phyloP scores from a whole-genome alignment of 495 filamentous ascomycete species.

The Penicillium lagena region DNA sequence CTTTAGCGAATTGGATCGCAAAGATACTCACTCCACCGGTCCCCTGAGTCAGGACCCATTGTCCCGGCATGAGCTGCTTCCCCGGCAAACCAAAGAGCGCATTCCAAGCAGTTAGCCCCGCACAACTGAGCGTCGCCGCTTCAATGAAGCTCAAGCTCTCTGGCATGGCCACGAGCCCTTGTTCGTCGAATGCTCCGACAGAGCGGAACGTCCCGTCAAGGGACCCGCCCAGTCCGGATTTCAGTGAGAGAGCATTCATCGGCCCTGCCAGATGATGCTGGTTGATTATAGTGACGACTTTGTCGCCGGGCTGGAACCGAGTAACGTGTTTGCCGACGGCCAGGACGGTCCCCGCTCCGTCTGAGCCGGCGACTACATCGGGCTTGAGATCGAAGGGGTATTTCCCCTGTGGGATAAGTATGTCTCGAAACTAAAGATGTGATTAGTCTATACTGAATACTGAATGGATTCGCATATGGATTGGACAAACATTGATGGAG shows the following conservation, averaged over 20 bases:
- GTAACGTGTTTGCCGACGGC: conserved; percentile 44
- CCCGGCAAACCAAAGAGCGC: conserved; percentile 27
- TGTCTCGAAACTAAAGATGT: conserved; percentile 5
- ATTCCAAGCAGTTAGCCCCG: conserved; percentile 29
- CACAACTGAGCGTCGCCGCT: conserved; percentile 49
- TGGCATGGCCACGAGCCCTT: conserved; percentile 51
- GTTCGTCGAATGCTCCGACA: conserved; percentile 52
- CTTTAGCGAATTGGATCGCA: conserved; percentile 33
- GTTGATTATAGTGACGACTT: conserved; percentile 58
- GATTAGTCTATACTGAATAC: too few species aligned
- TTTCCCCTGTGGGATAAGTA: conserved; percentile 4
- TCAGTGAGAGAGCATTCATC: conserved; percentile 20
- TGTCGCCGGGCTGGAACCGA: conserved; percentile 51
- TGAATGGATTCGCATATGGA: neutral
- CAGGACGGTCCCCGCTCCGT: conserved; percentile 37
- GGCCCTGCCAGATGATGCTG: conserved; percentile 51
- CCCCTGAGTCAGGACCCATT: conserved; percentile 57
- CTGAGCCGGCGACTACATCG: conserved; percentile 11
- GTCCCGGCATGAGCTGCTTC: conserved; percentile 44
- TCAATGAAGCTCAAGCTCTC: conserved; percentile 44
- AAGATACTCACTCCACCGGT: conserved; percentile 63
- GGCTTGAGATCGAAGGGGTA: conserved; percentile 4
- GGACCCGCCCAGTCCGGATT: conserved; percentile 50
- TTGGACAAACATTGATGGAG: too few species aligned
- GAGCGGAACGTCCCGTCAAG: conserved; percentile 55